Percentiles rank a stretch among this genome's conserved stretches.
phyloP scores from a whole-genome alignment of 1,284 basidiomycete genomes.

The Stereum hirsutum region DNA sequence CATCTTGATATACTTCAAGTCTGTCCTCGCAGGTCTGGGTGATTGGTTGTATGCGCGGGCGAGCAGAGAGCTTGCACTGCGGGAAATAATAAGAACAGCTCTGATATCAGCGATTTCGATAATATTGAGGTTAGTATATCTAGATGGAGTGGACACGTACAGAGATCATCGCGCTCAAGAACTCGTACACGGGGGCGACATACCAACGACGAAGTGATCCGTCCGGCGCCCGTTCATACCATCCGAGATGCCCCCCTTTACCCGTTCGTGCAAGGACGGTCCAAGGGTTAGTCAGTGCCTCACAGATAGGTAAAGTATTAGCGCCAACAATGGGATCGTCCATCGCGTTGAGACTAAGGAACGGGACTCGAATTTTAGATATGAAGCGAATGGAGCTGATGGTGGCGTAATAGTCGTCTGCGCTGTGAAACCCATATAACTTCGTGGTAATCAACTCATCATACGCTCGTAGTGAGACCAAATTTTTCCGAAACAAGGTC shows the following conservation, averaged over 20 bases:
- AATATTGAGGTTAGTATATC: not conserved
- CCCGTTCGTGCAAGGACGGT: constrained; percentile 16
- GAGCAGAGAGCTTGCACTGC: no score
- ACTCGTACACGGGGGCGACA: constrained; percentile 16
- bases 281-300: constrained; percentile 14
- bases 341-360: constrained; percentile 16
- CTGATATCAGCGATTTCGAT: constrained; percentile 1
- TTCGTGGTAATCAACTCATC: constrained; percentile 14
- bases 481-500: constrained; percentile 10
- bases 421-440: constrained; percentile 15
- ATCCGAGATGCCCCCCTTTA: constrained; percentile 19
- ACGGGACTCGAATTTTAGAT: constrained; percentile 12
- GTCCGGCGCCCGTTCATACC: constrained; percentile 13
- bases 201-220: constrained; percentile 17
- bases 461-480: constrained; percentile 12
- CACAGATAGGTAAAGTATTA: constrained; percentile 8
- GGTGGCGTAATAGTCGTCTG: constrained; percentile 16
- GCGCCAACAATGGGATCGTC: constrained; percentile 19
- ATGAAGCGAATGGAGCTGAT: constrained; percentile 15
- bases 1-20: no score
- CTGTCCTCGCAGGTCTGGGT: no score
- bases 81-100: not conserved
- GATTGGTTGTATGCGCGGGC: no score
- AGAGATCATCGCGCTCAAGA: constrained; percentile 14
- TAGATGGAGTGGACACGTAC: not conserved